Evolutionary conservation across 345 rosid genomes (phyloP).

Genomic region (Linum lewisii): DNA sequence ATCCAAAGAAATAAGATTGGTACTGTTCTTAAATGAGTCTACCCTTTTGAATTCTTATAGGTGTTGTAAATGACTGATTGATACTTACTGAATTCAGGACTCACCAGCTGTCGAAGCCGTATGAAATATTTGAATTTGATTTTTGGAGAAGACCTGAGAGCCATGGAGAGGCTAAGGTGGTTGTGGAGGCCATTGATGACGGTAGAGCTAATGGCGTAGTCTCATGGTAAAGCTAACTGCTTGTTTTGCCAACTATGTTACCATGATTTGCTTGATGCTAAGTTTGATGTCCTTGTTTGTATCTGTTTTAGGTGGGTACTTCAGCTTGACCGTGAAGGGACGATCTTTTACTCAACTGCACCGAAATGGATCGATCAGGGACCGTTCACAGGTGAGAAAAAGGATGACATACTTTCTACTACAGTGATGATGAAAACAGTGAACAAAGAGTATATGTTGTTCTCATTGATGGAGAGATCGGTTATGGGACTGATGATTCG

Average conservation of each 20-base stretch:
- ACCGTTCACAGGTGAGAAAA: constrained; percentile 35
- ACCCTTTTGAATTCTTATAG: constrained; percentile 4
- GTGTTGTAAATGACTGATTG: constrained; percentile 15
- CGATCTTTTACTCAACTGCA: constrained; percentile 77
- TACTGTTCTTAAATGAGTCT: constrained; percentile 21
- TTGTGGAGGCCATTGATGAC: constrained; percentile 38
- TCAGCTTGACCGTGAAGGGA: constrained; percentile 84
- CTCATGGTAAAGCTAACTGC: constrained; percentile 50
- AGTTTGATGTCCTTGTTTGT: not conserved
- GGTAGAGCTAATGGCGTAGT: constrained; percentile 77
- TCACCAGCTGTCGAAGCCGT: constrained; percentile 84
- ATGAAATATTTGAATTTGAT: constrained; percentile 82
- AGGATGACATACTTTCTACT: not conserved
- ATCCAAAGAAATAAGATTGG: constrained; percentile 60
- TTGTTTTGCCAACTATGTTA: not conserved
- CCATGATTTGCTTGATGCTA: not conserved
- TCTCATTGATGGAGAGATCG: too few relatives aligned
- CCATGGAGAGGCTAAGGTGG: constrained; percentile 42
- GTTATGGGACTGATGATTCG: too few relatives aligned
- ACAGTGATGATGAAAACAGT: too few relatives aligned
- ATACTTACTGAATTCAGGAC: constrained; percentile 34
- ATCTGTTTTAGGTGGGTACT: constrained; percentile 68
- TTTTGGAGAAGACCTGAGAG: constrained; percentile 86
- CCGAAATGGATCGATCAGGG: constrained; percentile 69
- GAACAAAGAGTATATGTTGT: too few relatives aligned